Conservation (phyloP, 345 rosid species). For the Lepidium sativum region DNA sequence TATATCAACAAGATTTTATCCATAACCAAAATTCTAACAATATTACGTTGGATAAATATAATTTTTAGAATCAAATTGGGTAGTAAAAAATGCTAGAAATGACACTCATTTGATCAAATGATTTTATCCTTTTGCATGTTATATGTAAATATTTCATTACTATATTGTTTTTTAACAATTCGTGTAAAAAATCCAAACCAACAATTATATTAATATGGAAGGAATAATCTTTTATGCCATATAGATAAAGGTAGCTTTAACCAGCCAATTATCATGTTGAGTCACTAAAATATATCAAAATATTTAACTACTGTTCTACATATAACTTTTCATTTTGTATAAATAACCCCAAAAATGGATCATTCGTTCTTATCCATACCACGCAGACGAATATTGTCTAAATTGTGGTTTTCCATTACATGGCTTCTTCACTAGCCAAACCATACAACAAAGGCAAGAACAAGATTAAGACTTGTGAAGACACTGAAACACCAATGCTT, state of each 20-base stretch:
- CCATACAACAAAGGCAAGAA: constrained; percentile 1
- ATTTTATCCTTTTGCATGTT: too few relatives aligned
- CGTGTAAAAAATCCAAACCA: neutral
- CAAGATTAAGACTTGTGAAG: constrained; percentile 9
- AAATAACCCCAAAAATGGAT: neutral
- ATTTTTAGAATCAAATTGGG: too few relatives aligned
- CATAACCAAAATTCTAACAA: too few relatives aligned
- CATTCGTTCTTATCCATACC: neutral
- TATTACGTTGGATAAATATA: too few relatives aligned
- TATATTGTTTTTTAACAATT: too few relatives aligned
- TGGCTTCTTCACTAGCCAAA: constrained; percentile 21
- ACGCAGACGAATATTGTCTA: neutral
- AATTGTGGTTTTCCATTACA: neutral
- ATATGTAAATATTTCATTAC: too few relatives aligned
- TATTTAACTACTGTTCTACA: neutral
- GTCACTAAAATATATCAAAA: neutral
- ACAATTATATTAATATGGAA: neutral
- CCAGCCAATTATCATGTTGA: neutral
- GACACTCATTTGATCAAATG: too few relatives aligned
- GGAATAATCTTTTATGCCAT: neutral
- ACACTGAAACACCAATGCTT: neutral
- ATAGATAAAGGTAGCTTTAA: neutral
- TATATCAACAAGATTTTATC: too few relatives aligned
- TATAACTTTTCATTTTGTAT: neutral
- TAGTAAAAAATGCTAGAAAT: too few relatives aligned